Conservation (phyloP, 2,329 filamentous ascomycete species). For the Aspergillaceae sp. region DNA sequence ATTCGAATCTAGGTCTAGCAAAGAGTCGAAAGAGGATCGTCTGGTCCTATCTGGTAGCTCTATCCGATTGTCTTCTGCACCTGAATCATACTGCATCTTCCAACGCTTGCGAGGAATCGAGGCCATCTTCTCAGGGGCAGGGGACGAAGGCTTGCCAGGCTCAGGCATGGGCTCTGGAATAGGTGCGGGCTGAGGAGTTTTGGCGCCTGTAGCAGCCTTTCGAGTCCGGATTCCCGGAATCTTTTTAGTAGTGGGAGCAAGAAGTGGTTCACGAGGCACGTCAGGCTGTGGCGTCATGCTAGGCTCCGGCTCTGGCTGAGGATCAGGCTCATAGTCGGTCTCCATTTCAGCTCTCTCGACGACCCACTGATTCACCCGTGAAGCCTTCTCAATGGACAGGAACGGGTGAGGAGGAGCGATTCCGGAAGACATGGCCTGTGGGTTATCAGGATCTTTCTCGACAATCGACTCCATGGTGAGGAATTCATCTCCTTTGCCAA, state of each 20-base stretch:
- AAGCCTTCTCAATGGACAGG: conserved; percentile 19
- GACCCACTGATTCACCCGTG: conserved; percentile 23
- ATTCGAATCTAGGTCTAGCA: background rate
- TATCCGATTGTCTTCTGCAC: background rate
- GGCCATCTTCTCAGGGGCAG: conserved; percentile 3
- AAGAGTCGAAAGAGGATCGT: background rate
- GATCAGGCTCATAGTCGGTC: background rate
- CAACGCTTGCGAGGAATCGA: conserved; percentile 9
- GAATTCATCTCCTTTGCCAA: conserved; percentile 21
- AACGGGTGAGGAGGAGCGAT: conserved; percentile 13
- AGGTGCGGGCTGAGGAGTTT: background rate
- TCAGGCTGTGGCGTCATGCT: background rate
- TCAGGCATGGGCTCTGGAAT: background rate
- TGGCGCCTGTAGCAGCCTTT: conserved; percentile 2
- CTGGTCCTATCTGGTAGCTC: background rate
- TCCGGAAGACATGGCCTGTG: conserved; percentile 1
- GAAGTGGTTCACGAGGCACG: background rate
- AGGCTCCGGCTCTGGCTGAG: background rate
- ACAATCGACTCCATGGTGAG: conserved; percentile 7
- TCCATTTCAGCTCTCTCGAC: conserved; percentile 14
- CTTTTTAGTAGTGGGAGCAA: conserved; percentile 3
- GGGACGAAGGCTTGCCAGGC: background rate
- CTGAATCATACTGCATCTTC: conserved; percentile 11
- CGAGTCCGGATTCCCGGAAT: conserved; percentile 13
- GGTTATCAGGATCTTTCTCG: conserved; percentile 7